These are phyloP conservation scores for Penicillium verrucosum DNA, from an alignment of 2,329 filamentous ascomycete genomes.

Conservation along the genomic window DNA sequence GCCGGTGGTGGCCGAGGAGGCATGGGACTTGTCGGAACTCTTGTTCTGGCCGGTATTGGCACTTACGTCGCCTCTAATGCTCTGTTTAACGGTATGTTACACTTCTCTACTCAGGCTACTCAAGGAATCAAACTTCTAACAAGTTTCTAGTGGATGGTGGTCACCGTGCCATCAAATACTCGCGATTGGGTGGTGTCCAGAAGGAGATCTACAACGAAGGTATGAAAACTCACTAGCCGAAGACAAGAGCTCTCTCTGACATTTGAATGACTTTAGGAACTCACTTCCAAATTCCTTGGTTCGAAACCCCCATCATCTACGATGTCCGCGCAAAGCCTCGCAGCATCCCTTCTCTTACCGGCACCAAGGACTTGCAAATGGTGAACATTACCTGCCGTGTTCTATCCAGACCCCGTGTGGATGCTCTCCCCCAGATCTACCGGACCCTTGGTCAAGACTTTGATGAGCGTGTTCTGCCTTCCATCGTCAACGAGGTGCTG, in stretches of 20 bases:
- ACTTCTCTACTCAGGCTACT: background rate
- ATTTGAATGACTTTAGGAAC: slow-evolving; percentile 60
- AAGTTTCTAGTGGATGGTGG: slow-evolving; percentile 76
- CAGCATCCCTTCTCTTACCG: slow-evolving; percentile 93
- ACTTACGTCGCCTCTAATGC: slow-evolving; percentile 51
- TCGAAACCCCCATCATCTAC: slow-evolving; percentile 95
- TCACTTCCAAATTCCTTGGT: slow-evolving; percentile 91
- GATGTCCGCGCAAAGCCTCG: slow-evolving; percentile 97
- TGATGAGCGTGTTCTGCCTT: slow-evolving; percentile 92
- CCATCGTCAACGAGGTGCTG: slow-evolving; percentile 96
- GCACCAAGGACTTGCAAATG: slow-evolving; percentile 99
- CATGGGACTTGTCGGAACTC: slow-evolving; percentile 53
- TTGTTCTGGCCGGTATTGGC: slow-evolving; percentile 51
- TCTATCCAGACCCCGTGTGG: slow-evolving; percentile 82
- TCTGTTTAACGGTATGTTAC: slow-evolving; percentile 61
- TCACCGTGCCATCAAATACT: slow-evolving; percentile 98
- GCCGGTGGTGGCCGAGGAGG: slow-evolving; percentile 55
- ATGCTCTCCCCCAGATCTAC: slow-evolving; percentile 93
- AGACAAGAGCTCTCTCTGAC: slow-evolving; percentile 7
- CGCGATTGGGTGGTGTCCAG: slow-evolving; percentile 83
- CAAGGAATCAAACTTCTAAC: slow-evolving; percentile 9
- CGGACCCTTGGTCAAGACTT: slow-evolving; percentile 92
- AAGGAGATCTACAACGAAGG: slow-evolving; percentile 97
- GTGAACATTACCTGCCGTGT: slow-evolving; percentile 99
- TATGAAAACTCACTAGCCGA: slow-evolving; percentile 35